Evolutionary conservation across 2,329 filamentous ascomycete species (phyloP).

Genomic region (Orbilia ellipsospora): DNA sequence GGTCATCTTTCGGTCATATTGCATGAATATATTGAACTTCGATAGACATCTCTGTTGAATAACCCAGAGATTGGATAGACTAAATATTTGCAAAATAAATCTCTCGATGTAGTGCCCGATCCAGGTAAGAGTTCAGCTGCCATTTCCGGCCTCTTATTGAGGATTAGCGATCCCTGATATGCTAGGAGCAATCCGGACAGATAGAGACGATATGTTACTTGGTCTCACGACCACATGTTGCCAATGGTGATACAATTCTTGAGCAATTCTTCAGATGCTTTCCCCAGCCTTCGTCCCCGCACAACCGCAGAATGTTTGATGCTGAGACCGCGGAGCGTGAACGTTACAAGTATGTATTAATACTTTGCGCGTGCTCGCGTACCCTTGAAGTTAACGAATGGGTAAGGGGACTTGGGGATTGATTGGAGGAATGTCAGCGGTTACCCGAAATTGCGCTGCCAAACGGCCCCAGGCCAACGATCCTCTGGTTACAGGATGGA

Average conservation of each 20-base stretch:
- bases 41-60: neutral
- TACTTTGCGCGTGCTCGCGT: neutral
- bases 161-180: neutral
- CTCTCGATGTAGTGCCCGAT: too few relatives aligned
- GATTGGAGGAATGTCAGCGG: constrained; percentile 30
- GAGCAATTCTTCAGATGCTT: constrained; percentile 3
- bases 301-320: constrained; percentile 15
- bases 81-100: neutral
- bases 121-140: too few relatives aligned
- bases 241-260: constrained; percentile 16
- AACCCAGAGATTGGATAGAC: neutral
- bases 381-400: constrained; percentile 15
- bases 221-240: constrained; percentile 1
- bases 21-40: neutral
- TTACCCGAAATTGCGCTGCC: constrained; percentile 33
- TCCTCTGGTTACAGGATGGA: constrained; percentile 11
- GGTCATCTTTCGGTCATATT: neutral
- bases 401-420: neutral
- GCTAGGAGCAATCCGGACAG: constrained; percentile 4
- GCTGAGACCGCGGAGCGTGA: constrained; percentile 1
- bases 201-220: neutral
- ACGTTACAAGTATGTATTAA: neutral
- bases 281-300: neutral
- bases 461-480: constrained; percentile 37
- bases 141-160: neutral